Percentiles rank a stretch among this genome's conserved stretches.
Conservation (phyloP, 371 early-diverging fungal species). For the Syncephalastrum sp. region DNA sequence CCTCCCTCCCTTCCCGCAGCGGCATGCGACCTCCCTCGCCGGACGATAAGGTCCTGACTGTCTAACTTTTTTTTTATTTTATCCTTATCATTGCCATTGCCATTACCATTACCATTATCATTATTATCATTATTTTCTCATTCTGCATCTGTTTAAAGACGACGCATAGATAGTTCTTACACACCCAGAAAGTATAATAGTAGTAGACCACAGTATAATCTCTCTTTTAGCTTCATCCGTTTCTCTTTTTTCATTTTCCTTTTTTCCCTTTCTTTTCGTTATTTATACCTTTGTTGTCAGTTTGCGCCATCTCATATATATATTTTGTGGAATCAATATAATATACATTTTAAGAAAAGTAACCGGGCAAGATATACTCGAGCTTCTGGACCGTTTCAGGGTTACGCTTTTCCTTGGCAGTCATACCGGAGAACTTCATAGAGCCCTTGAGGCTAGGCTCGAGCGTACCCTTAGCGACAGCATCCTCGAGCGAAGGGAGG, state of each 20-base stretch:
- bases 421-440: slow-evolving; percentile 77
- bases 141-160: background rate
- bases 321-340: background rate
- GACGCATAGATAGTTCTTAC: background rate
- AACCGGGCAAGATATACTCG: slow-evolving; percentile 81
- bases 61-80: slow-evolving; percentile 3
- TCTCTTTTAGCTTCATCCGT: too few species aligned
- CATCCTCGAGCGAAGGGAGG: slow-evolving; percentile 73
- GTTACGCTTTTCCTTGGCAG: slow-evolving; percentile 70
- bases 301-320: background rate
- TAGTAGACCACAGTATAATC: background rate
- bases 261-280: too few species aligned
- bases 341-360: slow-evolving; percentile 41
- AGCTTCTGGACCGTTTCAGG: slow-evolving; percentile 72
- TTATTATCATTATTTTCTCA: background rate
- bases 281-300: too few species aligned
- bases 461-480: slow-evolving; percentile 47
- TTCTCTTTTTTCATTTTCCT: too few species aligned
- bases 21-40: slow-evolving; percentile 1
- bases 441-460: slow-evolving; percentile 65
- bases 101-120: too few species aligned
- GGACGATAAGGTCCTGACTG: slow-evolving; percentile 2
- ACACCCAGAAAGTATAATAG: slow-evolving; percentile 4
- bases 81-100: too few species aligned
- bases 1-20: too few species aligned